Evolutionary conservation across 768 basidiomycete species (phyloP), one percentile per base, ranked within the genome.

Genomic region (Suillus subaureus): DNA sequence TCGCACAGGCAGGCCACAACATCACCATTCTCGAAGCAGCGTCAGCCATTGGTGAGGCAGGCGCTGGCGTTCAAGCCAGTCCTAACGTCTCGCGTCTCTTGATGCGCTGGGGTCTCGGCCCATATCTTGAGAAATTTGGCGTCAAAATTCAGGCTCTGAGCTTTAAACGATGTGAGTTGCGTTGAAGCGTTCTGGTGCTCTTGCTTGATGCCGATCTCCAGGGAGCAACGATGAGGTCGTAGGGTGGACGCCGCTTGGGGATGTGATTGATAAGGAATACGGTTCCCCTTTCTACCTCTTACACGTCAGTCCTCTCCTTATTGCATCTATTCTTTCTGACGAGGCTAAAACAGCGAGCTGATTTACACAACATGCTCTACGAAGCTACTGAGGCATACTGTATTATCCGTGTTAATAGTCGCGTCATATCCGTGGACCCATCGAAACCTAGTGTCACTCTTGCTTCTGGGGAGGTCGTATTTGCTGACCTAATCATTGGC

Each of bases 1-100:
- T 86, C 16, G 82, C 82, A 6, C 75, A 77, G 26, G 79, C 80
- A 0, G 85, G 85, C 3, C 85, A 86, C 71, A 79, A 70, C 3
- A 79, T 86, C 62, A 85, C 83, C 33, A 74, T 86, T 56, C 72
- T 86, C 37, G 85, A 86, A 68, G 68, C 70, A n/a, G 83, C 84
- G 0, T 57, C 68, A 0, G 66, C 68, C 6, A 73, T 84, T 13
- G 68, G 81, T 1, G 84, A 85, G 64, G 78, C 83, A 11, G 84
- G 85, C 4, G 85, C 85, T 6, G 85, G 85, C 11, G 85, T 87
- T 45, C 85, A 86, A 69, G 71, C 83, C 60, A 70, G 69, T 33
- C 76, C 78, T 16, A 84, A 85, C 67, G 57, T 84, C 16, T 78
- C 76, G 21, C 75, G 82, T 18, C 76, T 85, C 6, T 73, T 87